Percentiles rank a stretch among this genome's conserved stretches.
phyloP scores from a whole-genome alignment of 352 stramenopile genomes.

The Pythium coloratum region DNA sequence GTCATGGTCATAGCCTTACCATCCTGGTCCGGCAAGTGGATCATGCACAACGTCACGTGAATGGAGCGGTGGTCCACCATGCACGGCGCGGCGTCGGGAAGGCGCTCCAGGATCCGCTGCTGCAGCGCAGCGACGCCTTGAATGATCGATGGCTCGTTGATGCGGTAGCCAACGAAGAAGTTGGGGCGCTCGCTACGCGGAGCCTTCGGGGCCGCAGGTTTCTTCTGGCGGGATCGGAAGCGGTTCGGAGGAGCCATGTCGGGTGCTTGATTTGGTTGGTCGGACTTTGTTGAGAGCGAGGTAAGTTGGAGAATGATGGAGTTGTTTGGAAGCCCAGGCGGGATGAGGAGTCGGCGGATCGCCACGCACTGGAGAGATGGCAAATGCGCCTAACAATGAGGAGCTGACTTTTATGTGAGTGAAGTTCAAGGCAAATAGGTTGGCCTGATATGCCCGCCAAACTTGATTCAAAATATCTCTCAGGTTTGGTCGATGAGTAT shows the following conservation, averaged over 20 bases:
- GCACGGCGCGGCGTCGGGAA: constrained; percentile 32
- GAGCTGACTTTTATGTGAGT: constrained; percentile 3
- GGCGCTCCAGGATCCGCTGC: constrained; percentile 25
- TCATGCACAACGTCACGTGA: constrained; percentile 50
- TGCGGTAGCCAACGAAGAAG: constrained; percentile 50
- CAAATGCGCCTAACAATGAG: not conserved
- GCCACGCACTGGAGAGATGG: too few species aligned
- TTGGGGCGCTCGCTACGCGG: constrained; percentile 28
- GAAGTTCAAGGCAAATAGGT: not conserved
- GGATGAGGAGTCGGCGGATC: too few species aligned
- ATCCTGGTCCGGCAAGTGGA: constrained; percentile 34
- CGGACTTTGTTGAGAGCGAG: not conserved
- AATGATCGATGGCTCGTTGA: constrained; percentile 26
- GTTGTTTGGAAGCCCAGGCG: not conserved
- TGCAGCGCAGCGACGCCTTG: constrained; percentile 30
- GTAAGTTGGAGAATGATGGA: not conserved
- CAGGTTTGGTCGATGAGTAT: not conserved
- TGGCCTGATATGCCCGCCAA: not conserved
- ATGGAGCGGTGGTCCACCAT: constrained; percentile 41
- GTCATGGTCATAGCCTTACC: constrained; percentile 11
- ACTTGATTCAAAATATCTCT: not conserved
- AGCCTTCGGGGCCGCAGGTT: constrained; percentile 5
- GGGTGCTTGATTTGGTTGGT: not conserved
- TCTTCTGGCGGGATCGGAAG: constrained; percentile 5
- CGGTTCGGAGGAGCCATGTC: not conserved